Base-by-base conservation (phyloP, 129 eudicot genomes). In the Flaveria sonorensis region DNA sequence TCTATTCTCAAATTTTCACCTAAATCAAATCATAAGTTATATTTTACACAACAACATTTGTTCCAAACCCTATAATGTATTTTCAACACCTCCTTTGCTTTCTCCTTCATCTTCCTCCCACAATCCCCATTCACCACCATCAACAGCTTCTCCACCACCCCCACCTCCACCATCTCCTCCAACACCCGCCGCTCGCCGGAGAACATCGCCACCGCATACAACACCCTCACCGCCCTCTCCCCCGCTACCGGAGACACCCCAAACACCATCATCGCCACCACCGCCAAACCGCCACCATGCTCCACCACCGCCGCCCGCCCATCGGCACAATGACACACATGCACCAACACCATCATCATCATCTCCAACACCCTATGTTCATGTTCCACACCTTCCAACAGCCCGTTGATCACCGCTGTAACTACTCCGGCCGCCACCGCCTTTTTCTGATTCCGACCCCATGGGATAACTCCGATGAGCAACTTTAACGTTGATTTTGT, bases 221-320 rank as follows among this genome's bases (percentile, higher is more conserved):
- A 16, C 7, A 83, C 52, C 26, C 81, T 79, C 63, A 83, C 81
- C 4, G 78, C 87, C 50, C 81, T 79, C 14, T 46, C 77, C 9
- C 69, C 62, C 26, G 50, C 87, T 48, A 74, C 73, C 57, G 72
- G 71, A 6, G 87, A 83, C 60, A 83, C 84, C 57, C 81, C 76
- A 24, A 79, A 82, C 2, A 83, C 26, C 72, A 50, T 69, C 76
- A 52, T 79, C 13, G 87, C 68, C 53, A 83, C 87, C 67, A 79
- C 77, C 57, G 84, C 87, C 2, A 83, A 7, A 19, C 87, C 87
- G 1, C 81, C 87, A 6, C 74, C 78, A 56, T 83, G 84, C 14
- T 51, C 70, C 63, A 83, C 21, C 46, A 79, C 39, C 72, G 75
- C 83, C 4, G 78, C 78, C 12, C 84, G 28, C 10, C 87, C 87